These are phyloP conservation scores for Stropharia rugosoannulata DNA, from an alignment of 768 basidiomycete genomes.

Conservation along the genomic window DNA sequence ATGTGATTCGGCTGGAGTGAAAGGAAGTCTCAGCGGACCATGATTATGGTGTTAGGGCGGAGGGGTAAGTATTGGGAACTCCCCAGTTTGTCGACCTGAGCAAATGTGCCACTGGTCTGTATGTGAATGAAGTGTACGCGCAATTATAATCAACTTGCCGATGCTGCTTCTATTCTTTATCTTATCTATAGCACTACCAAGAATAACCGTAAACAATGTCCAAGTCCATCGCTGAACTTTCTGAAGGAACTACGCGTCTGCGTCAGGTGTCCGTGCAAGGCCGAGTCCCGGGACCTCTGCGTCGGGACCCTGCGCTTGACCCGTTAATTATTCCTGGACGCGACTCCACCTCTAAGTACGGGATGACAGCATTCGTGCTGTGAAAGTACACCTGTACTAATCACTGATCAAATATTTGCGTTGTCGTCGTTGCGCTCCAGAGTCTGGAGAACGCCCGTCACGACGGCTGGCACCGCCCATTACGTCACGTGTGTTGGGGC, in stretches of 20 bases:
- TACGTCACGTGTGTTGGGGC: background rate
- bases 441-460: too few relatives aligned
- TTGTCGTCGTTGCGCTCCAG: too few relatives aligned
- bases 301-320: too few relatives aligned
- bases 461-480: background rate
- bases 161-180: conserved; percentile 9
- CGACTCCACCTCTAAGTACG: background rate
- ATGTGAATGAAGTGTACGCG: conserved; percentile 10
- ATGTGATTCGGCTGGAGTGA: conserved; percentile 8
- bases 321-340: background rate
- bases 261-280: too few relatives aligned
- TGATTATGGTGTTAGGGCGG: conserved; percentile 16
- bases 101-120: conserved; percentile 10
- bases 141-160: conserved; percentile 9
- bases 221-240: background rate
- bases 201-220: background rate
- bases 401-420: too few relatives aligned
- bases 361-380: background rate
- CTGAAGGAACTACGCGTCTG: background rate
- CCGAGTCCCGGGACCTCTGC: too few relatives aligned
- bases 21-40: conserved; percentile 2
- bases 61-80: conserved; percentile 7
- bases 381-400: too few relatives aligned
- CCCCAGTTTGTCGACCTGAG: conserved; percentile 21
- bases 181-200: conserved; percentile 8